Conservation (phyloP, 2,329 filamentous ascomycete species). For the Graphilbum sp. region DNA sequence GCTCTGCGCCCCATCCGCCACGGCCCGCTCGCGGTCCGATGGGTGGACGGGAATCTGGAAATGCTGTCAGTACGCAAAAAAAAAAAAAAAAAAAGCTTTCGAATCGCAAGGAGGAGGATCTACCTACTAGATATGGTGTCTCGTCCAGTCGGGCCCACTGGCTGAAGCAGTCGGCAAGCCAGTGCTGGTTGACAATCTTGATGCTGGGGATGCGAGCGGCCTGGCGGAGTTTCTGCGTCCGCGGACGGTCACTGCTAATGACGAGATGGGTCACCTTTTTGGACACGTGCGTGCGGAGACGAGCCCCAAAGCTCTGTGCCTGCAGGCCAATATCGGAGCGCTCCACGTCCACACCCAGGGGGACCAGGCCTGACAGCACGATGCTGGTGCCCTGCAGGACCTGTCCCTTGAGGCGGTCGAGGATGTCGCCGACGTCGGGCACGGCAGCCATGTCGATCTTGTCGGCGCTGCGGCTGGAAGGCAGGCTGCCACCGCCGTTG, state of each 20-base stretch:
- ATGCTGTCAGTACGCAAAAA: background rate
- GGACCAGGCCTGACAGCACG: slow-evolving; percentile 82
- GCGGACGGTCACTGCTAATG: slow-evolving; percentile 50
- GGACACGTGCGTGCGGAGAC: slow-evolving; percentile 38
- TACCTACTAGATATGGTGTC: slow-evolving; percentile 44
- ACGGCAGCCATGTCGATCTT: slow-evolving; percentile 20
- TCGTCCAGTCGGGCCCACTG: slow-evolving; percentile 75
- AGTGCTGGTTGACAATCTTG: slow-evolving; percentile 82
- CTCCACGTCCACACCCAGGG: slow-evolving; percentile 61
- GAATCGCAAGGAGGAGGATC: too few relatives aligned
- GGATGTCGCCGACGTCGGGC: slow-evolving; percentile 74
- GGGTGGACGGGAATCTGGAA: slow-evolving; percentile 49
- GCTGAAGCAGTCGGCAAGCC: slow-evolving; percentile 72
- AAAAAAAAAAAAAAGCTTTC: background rate
- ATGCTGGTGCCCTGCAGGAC: slow-evolving; percentile 63
- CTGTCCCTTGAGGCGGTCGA: slow-evolving; percentile 62
- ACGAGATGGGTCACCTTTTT: slow-evolving; percentile 58
- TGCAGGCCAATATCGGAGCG: slow-evolving; percentile 78
- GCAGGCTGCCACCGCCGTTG: too few relatives aligned
- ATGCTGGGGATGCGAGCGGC: slow-evolving; percentile 65
- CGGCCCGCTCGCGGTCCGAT: slow-evolving; percentile 33
- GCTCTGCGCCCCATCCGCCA: slow-evolving; percentile 17
- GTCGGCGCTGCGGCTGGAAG: slow-evolving; percentile 18
- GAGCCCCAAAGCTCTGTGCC: slow-evolving; percentile 70
- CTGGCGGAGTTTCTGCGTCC: slow-evolving; percentile 82